Percentiles rank a stretch among this genome's conserved stretches.
phyloP scores from a whole-genome alignment of 257 asterid genomes.

The Penstemon barbatus region DNA sequence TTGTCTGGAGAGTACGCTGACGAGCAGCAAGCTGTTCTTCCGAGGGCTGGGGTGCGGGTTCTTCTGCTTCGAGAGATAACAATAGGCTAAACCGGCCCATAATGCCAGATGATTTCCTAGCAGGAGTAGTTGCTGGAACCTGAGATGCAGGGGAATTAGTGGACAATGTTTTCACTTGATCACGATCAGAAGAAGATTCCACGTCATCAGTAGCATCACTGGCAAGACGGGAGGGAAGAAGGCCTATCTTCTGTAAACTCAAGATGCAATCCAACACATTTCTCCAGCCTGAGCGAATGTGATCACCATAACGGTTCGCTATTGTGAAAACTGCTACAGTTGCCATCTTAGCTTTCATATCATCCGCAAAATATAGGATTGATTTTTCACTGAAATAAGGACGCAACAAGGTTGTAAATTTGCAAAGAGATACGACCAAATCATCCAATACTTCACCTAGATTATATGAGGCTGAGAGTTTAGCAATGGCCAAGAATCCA shows the following conservation, averaged over 20 bases:
- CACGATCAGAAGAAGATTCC: slow-evolving; percentile 54
- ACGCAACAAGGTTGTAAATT: slow-evolving; percentile 67
- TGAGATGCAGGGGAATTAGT: slow-evolving; percentile 46
- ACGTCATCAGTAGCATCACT: slow-evolving; percentile 75
- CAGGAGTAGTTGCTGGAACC: slow-evolving; percentile 41
- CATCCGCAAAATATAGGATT: slow-evolving; percentile 71
- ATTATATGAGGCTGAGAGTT: slow-evolving; percentile 66
- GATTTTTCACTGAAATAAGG: slow-evolving; percentile 63
- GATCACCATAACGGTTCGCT: slow-evolving; percentile 80
- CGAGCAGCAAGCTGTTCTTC: slow-evolving; percentile 86
- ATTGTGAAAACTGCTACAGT: slow-evolving; percentile 80
- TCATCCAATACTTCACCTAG: slow-evolving; percentile 72
- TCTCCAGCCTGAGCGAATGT: slow-evolving; percentile 84
- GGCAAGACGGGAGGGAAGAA: slow-evolving; percentile 87
- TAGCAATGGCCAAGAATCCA: slow-evolving; percentile 81
- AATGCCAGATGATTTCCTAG: slow-evolving; percentile 76
- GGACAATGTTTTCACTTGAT: slow-evolving; percentile 39
- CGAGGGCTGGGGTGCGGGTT: slow-evolving; percentile 71
- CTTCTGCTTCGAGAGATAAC: slow-evolving; percentile 80
- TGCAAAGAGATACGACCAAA: slow-evolving; percentile 87
- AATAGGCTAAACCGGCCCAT: slow-evolving; percentile 87
- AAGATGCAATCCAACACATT: slow-evolving; percentile 85
- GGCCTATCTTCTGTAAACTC: slow-evolving; percentile 80
- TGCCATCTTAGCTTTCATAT: slow-evolving; percentile 78
- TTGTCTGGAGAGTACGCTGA: slow-evolving; percentile 63